phyloP scores from a whole-genome alignment of 2,329 filamentous ascomycete species.

The Claviceps monticola region DNA sequence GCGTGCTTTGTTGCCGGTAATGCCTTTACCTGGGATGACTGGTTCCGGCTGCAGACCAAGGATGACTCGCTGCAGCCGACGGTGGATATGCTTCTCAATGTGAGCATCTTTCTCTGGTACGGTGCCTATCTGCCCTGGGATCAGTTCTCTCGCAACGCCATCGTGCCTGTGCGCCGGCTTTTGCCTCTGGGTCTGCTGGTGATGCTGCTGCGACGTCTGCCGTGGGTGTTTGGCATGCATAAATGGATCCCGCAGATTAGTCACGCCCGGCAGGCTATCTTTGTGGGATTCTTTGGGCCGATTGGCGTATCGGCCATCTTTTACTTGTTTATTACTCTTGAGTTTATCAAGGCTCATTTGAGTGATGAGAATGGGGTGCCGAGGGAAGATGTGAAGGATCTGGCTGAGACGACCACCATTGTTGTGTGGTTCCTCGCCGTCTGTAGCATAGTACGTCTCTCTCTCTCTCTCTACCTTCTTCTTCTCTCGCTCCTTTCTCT shows the following conservation, averaged over 20 bases:
- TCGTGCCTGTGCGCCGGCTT: slow-evolving; percentile 63
- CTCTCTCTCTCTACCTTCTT: slow-evolving; percentile 7
- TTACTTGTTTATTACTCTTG: slow-evolving; percentile 68
- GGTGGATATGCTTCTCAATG: slow-evolving; percentile 87
- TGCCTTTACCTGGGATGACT: slow-evolving; percentile 83
- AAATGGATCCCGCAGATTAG: slow-evolving; percentile 69
- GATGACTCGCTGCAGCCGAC: slow-evolving; percentile 91
- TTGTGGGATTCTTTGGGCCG: slow-evolving; percentile 86
- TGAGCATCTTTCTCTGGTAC: slow-evolving; percentile 82
- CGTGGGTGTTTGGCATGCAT: slow-evolving; percentile 61
- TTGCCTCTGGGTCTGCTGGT: slow-evolving; percentile 62
- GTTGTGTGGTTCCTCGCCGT: slow-evolving; percentile 79
- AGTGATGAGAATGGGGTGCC: slow-evolving; percentile 41
- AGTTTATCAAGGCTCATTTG: slow-evolving; percentile 49
- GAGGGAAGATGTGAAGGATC: slow-evolving; percentile 49
- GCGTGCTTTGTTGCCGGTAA: slow-evolving; percentile 91
- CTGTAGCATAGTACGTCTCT: slow-evolving; percentile 59
- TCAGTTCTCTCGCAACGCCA: slow-evolving; percentile 48
- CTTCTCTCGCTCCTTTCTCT: not conserved
- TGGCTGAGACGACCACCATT: slow-evolving; percentile 53
- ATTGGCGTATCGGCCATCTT: slow-evolving; percentile 86
- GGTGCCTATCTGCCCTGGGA: slow-evolving; percentile 75
- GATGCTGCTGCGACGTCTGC: slow-evolving; percentile 62
- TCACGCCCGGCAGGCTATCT: slow-evolving; percentile 58
- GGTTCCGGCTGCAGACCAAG: slow-evolving; percentile 78